phyloP scores from a whole-genome alignment of 352 stramenopile species.

The Phytophthora ramorum region DNA sequence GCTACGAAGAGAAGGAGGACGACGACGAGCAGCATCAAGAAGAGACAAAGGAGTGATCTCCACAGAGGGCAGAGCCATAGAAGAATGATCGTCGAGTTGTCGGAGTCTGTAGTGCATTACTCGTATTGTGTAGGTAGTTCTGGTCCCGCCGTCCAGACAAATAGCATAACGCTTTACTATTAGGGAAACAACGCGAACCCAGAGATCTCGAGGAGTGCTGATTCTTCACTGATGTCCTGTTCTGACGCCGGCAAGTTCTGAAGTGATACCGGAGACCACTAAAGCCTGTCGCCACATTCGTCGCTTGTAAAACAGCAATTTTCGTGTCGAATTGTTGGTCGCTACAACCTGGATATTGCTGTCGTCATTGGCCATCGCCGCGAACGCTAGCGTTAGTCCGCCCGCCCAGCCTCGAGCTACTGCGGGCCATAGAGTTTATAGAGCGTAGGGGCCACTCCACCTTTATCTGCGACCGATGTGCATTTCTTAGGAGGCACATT shows the following conservation, averaged over 20 bases:
- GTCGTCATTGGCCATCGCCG: slow-evolving; percentile 8
- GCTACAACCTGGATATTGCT: slow-evolving; percentile 21
- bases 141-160: slow-evolving; percentile 19
- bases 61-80: slow-evolving; percentile 18
- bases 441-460: background rate
- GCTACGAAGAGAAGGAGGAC: slow-evolving; percentile 29
- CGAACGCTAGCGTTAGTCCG: background rate
- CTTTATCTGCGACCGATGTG: slow-evolving; percentile 3
- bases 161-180: slow-evolving; percentile 30
- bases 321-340: slow-evolving; percentile 32
- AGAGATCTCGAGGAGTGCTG: background rate
- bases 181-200: slow-evolving; percentile 20
- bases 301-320: slow-evolving; percentile 24
- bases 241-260: slow-evolving; percentile 3
- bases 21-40: slow-evolving; percentile 20
- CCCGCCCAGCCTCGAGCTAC: background rate
- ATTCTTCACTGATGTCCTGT: background rate
- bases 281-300: slow-evolving; percentile 17
- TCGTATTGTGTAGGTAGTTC: slow-evolving; percentile 14
- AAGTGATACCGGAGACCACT: background rate
- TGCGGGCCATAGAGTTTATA: slow-evolving; percentile 14
- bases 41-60: slow-evolving; percentile 8
- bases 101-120: slow-evolving; percentile 27
- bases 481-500: slow-evolving; percentile 1
- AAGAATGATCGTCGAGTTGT: slow-evolving; percentile 20